Conservation (phyloP, 768 basidiomycete genomes). For the Lyophyllum shimeji region DNA sequence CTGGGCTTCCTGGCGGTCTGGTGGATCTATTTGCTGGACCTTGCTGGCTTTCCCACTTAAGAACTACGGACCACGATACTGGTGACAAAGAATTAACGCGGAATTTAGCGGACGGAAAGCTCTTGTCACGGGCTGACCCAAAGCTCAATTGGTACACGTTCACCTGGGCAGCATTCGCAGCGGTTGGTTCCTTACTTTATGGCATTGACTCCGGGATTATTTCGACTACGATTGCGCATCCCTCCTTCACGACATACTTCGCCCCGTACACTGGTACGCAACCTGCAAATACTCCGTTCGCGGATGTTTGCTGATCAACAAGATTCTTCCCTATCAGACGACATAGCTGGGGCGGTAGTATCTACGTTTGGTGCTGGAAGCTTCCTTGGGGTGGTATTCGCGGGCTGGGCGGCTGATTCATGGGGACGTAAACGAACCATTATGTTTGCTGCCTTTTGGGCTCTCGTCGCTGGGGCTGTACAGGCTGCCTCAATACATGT, state of each 20-base stretch:
- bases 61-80: background rate
- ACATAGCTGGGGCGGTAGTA: constrained; percentile 4
- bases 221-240: constrained; percentile 8
- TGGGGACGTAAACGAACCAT: constrained; percentile 9
- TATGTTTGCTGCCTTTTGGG: constrained; percentile 7
- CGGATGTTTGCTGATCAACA: background rate
- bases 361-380: constrained; percentile 9
- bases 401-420: constrained; percentile 9
- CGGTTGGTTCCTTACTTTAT: constrained; percentile 6
- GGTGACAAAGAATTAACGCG: background rate
- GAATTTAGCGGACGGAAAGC: background rate
- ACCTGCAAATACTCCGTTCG: background rate
- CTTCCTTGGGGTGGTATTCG: constrained; percentile 6
- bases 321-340: background rate
- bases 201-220: constrained; percentile 13
- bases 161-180: constrained; percentile 4
- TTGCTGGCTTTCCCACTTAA: background rate
- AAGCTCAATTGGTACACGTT: constrained; percentile 10
- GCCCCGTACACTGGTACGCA: constrained; percentile 6
- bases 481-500: constrained; percentile 7
- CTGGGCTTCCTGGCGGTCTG: background rate
- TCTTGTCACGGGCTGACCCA: background rate
- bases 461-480: constrained; percentile 7
- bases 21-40: background rate
- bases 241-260: constrained; percentile 5